A percentile compares a stretch with the other conserved stretches of the same genome.
Evolutionary conservation across 495 filamentous ascomycete genomes (phyloP).

Genomic region (Aspergillus egyptiacus): DNA sequence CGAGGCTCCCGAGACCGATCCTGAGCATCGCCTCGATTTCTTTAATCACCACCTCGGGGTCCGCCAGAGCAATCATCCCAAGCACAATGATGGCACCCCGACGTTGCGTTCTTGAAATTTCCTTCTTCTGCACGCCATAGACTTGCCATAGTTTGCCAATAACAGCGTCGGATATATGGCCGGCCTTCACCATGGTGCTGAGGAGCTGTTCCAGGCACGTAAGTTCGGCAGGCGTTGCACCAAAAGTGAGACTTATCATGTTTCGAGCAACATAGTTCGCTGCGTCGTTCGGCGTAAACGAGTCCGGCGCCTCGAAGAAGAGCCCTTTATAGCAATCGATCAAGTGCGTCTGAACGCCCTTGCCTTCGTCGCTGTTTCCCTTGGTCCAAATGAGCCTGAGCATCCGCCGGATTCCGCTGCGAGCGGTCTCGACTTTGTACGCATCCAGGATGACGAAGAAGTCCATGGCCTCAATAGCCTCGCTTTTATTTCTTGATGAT

Average conservation of each 20-base stretch:
- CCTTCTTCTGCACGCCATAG: constrained; percentile 86
- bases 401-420: constrained; percentile 86
- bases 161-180: constrained; percentile 78
- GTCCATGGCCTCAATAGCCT: constrained; percentile 98
- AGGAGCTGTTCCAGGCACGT: constrained; percentile 93
- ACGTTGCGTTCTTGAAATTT: constrained; percentile 88
- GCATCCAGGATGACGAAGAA: constrained; percentile 92
- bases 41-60: constrained; percentile 84
- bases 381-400: constrained; percentile 98
- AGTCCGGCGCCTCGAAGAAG: constrained; percentile 90
- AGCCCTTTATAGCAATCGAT: constrained; percentile 95
- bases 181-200: constrained; percentile 94
- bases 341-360: constrained; percentile 92
- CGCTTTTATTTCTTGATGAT: constrained; percentile 90
- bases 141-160: constrained; percentile 95
- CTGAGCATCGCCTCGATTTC: constrained; percentile 92
- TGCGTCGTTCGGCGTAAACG: constrained; percentile 80
- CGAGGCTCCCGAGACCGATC: constrained; percentile 77
- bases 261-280: constrained; percentile 95
- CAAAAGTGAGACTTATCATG: constrained; percentile 98
- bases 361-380: constrained; percentile 97
- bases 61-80: constrained; percentile 91
- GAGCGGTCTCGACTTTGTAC: constrained; percentile 89
- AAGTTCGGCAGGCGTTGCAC: constrained; percentile 85
- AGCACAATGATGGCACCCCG: constrained; percentile 92